phyloP scores from a whole-genome alignment of 2,329 filamentous ascomycete species.

The Colletotrichum tamarilloi region DNA sequence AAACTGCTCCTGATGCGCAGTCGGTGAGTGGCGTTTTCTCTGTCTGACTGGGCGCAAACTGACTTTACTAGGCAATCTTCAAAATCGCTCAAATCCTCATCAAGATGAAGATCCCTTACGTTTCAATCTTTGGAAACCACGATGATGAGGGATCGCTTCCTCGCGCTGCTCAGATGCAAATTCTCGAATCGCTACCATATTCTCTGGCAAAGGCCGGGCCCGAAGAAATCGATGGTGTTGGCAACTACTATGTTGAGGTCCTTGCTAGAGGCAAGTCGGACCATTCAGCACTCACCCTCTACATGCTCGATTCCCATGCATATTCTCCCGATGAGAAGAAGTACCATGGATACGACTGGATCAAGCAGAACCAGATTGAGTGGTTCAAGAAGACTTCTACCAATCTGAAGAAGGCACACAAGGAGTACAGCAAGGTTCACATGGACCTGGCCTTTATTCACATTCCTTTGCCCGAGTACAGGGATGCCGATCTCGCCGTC shows the following conservation, averaged over 20 bases:
- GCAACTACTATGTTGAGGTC: conserved; percentile 95
- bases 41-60: conserved; percentile 4
- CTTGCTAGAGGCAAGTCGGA: conserved; percentile 81
- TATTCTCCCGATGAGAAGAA: conserved; percentile 91
- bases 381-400: conserved; percentile 90
- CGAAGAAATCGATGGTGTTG: conserved; percentile 85
- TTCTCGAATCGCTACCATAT: conserved; percentile 88
- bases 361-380: conserved; percentile 92
- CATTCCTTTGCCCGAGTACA: conserved; percentile 93
- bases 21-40: conserved; percentile 63
- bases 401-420: conserved; percentile 79
- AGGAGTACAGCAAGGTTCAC: conserved; percentile 89
- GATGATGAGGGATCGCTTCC: conserved; percentile 90
- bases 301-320: conserved; percentile 91
- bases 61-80: conserved; percentile 76
- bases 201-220: conserved; percentile 89
- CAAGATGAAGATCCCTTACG: conserved; percentile 89
- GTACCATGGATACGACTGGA: conserved; percentile 96
- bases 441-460: conserved; percentile 98
- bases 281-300: conserved; percentile 94
- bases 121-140: conserved; percentile 96
- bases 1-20: conserved; percentile 90
- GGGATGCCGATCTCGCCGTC: conserved; percentile 65
- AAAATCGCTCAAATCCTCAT: conserved; percentile 90
- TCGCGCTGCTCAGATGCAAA: conserved; percentile 82